These are phyloP conservation scores for Trichoderma asperellum DNA, from an alignment of 2,329 filamentous ascomycete genomes.

Conservation along the genomic window DNA sequence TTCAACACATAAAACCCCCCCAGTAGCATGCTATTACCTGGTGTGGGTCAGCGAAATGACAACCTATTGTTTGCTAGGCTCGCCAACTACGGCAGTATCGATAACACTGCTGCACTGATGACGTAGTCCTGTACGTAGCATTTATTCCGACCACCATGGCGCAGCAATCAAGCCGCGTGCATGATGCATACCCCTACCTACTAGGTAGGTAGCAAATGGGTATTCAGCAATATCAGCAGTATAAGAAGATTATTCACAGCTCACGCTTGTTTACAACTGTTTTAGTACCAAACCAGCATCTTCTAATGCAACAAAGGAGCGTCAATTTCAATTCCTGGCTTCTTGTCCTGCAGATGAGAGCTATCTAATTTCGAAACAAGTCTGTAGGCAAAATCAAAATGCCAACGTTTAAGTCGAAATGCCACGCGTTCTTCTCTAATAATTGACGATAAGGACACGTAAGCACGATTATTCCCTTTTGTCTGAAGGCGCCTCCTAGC, in stretches of 20 bases:
- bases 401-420: slow-evolving; percentile 17
- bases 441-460: slow-evolving; percentile 15
- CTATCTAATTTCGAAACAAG: slow-evolving; percentile 17
- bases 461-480: slow-evolving; percentile 16
- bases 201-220: background rate
- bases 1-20: background rate
- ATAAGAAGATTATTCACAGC: background rate
- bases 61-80: background rate
- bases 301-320: slow-evolving; percentile 2
- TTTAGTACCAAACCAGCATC: background rate
- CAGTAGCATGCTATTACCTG: slow-evolving; percentile 13
- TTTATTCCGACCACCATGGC: background rate
- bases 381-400: slow-evolving; percentile 13
- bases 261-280: background rate
- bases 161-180: background rate
- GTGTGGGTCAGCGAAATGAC: slow-evolving; percentile 25
- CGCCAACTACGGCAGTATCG: slow-evolving; percentile 10
- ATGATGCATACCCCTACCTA: background rate
- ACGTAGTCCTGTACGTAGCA: background rate
- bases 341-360: slow-evolving; percentile 24
- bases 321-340: slow-evolving; percentile 20
- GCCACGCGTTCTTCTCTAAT: slow-evolving; percentile 25
- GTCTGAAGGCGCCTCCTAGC: slow-evolving; percentile 21
- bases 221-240: background rate
- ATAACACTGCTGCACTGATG: slow-evolving; percentile 25